These are phyloP conservation scores for Globisporangium ultimum DNA, from an alignment of 352 stramenopile species.

Conservation along the genomic window DNA sequence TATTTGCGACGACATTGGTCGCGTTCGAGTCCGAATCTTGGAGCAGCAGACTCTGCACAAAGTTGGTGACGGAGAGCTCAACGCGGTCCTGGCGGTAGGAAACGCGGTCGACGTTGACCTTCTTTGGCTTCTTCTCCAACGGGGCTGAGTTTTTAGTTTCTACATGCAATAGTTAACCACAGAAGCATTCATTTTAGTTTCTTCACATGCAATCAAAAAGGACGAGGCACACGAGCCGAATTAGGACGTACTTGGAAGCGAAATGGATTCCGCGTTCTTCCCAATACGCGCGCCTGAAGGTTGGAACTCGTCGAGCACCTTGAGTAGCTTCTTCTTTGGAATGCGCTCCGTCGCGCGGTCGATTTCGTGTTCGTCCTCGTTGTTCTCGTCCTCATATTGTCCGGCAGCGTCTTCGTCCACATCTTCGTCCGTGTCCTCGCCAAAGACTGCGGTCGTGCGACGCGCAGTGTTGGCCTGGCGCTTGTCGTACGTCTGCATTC, in stretches of 20 bases:
- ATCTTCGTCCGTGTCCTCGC: background rate
- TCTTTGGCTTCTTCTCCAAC: constrained; percentile 71
- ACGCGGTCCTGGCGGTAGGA: constrained; percentile 76
- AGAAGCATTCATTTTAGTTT: background rate
- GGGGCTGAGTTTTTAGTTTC: constrained; percentile 67
- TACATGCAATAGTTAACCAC: constrained; percentile 14
- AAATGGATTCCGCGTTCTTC: constrained; percentile 56
- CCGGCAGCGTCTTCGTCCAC: constrained; percentile 2
- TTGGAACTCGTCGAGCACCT: constrained; percentile 64
- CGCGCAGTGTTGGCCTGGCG: constrained; percentile 25
- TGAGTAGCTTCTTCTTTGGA: constrained; percentile 63
- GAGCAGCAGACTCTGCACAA: constrained; percentile 65
- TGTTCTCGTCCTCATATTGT: constrained; percentile 5
- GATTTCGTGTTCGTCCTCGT: constrained; percentile 33
- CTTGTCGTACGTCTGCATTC: constrained; percentile 49
- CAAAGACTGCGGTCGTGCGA: background rate
- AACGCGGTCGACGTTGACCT: constrained; percentile 50
- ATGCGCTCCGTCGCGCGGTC: constrained; percentile 69
- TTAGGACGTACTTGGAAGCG: constrained; percentile 7
- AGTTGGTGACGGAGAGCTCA: constrained; percentile 58
- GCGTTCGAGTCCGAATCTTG: constrained; percentile 59
- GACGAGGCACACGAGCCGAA: too few species aligned
- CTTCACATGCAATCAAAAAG: background rate
- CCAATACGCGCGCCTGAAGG: constrained; percentile 25
- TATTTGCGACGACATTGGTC: constrained; percentile 58